These are phyloP conservation scores for Basipetospora chlamydospora DNA, from an alignment of 2,329 filamentous ascomycete genomes.

Conservation along the genomic window DNA sequence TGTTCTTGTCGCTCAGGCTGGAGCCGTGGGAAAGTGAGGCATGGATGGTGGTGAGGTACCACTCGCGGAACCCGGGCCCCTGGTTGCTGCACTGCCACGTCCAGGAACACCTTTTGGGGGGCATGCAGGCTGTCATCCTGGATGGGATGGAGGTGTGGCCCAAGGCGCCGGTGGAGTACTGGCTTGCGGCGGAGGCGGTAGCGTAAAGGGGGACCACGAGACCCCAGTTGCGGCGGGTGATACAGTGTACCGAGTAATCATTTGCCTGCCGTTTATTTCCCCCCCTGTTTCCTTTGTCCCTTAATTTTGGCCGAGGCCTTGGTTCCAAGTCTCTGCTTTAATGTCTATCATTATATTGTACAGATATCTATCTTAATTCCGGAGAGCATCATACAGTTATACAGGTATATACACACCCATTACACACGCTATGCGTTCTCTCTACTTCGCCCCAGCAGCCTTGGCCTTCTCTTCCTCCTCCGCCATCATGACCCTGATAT, in stretches of 20 bases:
- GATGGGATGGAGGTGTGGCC: conserved; percentile 31
- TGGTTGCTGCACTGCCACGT: conserved; percentile 45
- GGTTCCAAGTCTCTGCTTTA: too few relatives aligned
- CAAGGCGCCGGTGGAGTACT: conserved; percentile 23
- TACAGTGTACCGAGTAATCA: too few relatives aligned
- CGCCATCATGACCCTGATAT: conserved; percentile 57
- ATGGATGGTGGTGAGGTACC: conserved; percentile 38
- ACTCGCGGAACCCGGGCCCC: conserved; percentile 34
- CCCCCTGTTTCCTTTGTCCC: too few relatives aligned
- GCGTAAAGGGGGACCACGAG: too few relatives aligned
- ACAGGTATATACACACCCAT: too few relatives aligned
- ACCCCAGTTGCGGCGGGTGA: too few relatives aligned
- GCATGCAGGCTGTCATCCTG: conserved; percentile 38
- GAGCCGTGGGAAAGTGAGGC: conserved; percentile 7
- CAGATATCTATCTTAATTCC: too few relatives aligned
- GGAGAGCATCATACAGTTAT: too few relatives aligned
- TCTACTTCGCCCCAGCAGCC: neutral
- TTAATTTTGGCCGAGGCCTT: too few relatives aligned
- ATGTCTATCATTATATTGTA: conserved; percentile 4
- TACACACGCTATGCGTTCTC: too few relatives aligned
- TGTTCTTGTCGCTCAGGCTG: conserved; percentile 10
- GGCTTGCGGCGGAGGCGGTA: neutral
- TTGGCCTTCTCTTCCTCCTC: conserved; percentile 33
- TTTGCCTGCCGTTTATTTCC: too few relatives aligned
- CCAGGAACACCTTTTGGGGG: conserved; percentile 35